These are phyloP conservation scores for Xylaria bambusicola DNA, from an alignment of 495 filamentous ascomycete species.

Conservation along the genomic window DNA sequence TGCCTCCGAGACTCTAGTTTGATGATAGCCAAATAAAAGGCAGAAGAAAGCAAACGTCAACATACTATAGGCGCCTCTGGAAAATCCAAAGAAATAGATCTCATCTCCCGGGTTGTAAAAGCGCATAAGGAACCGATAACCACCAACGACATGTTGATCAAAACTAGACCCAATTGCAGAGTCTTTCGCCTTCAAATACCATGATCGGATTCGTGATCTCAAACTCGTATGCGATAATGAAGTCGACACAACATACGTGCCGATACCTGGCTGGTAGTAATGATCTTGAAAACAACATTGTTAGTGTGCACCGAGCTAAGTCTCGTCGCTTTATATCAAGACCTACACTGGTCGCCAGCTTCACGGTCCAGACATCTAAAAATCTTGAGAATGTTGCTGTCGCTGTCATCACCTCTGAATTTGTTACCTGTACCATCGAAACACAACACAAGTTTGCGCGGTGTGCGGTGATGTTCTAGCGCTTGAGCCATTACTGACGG, in stretches of 20 bases:
- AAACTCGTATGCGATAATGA: slow-evolving; percentile 66
- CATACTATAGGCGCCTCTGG: slow-evolving; percentile 69
- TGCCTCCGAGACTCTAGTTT: too few relatives aligned
- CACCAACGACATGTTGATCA: slow-evolving; percentile 79
- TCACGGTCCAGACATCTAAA: slow-evolving; percentile 65
- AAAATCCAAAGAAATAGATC: slow-evolving; percentile 84
- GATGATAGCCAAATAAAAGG: too few relatives aligned
- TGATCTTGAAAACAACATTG: slow-evolving; percentile 47
- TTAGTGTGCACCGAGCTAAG: slow-evolving; percentile 15
- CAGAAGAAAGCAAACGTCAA: background rate
- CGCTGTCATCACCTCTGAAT: slow-evolving; percentile 75
- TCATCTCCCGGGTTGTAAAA: slow-evolving; percentile 80
- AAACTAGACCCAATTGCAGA: slow-evolving; percentile 83
- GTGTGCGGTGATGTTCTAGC: slow-evolving; percentile 17
- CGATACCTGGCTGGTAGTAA: slow-evolving; percentile 81
- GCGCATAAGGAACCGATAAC: slow-evolving; percentile 87
- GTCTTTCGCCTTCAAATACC: slow-evolving; percentile 82
- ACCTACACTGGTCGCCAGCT: slow-evolving; percentile 53
- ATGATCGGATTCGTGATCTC: slow-evolving; percentile 67
- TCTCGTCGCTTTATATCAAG: background rate
- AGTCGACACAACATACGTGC: slow-evolving; percentile 75
- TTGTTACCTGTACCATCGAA: slow-evolving; percentile 93
- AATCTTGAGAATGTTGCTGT: slow-evolving; percentile 90
- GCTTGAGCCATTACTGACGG: slow-evolving; percentile 17
- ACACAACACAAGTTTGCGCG: slow-evolving; percentile 68